These are phyloP conservation scores for Stachybotrys chartarum DNA, from an alignment of 2,329 filamentous ascomycete genomes.

Conservation along the genomic window DNA sequence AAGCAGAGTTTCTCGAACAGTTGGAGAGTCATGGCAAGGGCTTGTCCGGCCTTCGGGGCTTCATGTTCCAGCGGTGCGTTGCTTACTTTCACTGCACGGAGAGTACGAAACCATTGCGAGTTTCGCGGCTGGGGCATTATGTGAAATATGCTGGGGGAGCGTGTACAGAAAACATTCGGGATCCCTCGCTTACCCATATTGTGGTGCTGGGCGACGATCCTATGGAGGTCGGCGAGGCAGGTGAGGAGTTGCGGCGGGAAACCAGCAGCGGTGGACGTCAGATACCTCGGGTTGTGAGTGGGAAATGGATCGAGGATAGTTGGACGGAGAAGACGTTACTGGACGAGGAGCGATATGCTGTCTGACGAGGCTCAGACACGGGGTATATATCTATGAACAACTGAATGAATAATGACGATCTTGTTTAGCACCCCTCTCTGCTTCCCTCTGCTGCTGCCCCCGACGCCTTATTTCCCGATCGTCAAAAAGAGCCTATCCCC, in stretches of 20 bases:
- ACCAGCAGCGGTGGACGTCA: slow-evolving; percentile 34
- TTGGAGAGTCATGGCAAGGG: slow-evolving; percentile 50
- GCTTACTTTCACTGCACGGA: slow-evolving; percentile 30
- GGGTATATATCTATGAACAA: not conserved
- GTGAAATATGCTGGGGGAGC: slow-evolving; percentile 64
- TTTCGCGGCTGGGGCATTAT: slow-evolving; percentile 44
- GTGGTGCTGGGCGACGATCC: slow-evolving; percentile 42
- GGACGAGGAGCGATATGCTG: slow-evolving; percentile 63
- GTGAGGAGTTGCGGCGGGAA: slow-evolving; percentile 35
- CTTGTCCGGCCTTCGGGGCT: slow-evolving; percentile 40
- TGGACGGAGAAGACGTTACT: slow-evolving; percentile 73
- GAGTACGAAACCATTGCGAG: slow-evolving; percentile 20
- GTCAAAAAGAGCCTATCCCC: slow-evolving; percentile 87
- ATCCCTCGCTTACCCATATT: slow-evolving; percentile 62
- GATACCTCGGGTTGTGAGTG: slow-evolving; percentile 62
- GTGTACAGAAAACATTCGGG: slow-evolving; percentile 42
- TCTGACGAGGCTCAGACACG: slow-evolving; percentile 7
- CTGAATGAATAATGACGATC: not conserved
- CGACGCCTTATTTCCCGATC: slow-evolving; percentile 60
- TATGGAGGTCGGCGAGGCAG: slow-evolving; percentile 25
- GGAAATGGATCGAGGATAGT: slow-evolving; percentile 69
- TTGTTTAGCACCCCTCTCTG: no score
- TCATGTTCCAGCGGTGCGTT: slow-evolving; percentile 43
- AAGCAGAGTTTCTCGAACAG: slow-evolving; percentile 40
- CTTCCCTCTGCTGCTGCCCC: no score